These are phyloP conservation scores for Sporothrix sp. DNA, from an alignment of 2,329 filamentous ascomycete species.

Conservation along the genomic window DNA sequence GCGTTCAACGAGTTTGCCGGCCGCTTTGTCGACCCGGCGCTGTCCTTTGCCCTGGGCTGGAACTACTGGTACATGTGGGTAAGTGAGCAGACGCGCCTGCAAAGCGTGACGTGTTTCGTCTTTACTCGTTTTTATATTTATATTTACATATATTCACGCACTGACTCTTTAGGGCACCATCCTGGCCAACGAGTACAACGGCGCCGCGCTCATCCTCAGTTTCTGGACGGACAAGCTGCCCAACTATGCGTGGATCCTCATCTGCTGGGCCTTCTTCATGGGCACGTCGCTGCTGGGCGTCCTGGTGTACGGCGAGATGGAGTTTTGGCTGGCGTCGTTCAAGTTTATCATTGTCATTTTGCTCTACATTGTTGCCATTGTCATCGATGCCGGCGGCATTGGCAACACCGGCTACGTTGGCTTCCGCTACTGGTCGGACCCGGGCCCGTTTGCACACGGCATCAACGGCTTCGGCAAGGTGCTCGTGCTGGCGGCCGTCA, in stretches of 20 bases:
- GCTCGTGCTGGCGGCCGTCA: constrained; percentile 28
- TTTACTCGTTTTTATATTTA: too few relatives aligned
- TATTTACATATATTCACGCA: too few relatives aligned
- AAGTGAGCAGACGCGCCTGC: too few relatives aligned
- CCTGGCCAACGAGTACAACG: constrained; percentile 18
- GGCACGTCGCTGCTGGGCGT: constrained; percentile 26
- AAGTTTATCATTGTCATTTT: constrained; percentile 28
- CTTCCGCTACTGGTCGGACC: constrained; percentile 33
- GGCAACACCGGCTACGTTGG: constrained; percentile 22
- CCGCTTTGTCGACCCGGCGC: constrained; percentile 35
- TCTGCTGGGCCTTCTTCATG: constrained; percentile 27
- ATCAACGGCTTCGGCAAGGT: constrained; percentile 32
- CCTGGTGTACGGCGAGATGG: constrained; percentile 33
- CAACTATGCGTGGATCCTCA: constrained; percentile 36
- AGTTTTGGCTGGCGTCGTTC: constrained; percentile 36
- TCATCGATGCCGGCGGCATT: constrained; percentile 32
- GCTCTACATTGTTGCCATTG: constrained; percentile 39
- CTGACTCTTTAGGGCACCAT: constrained; percentile 5
- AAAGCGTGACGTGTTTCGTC: too few relatives aligned
- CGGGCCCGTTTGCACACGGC: constrained; percentile 45
- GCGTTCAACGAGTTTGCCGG: constrained; percentile 38
- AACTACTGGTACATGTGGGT: constrained; percentile 38
- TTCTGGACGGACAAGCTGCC: constrained; percentile 38
- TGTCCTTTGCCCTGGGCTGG: constrained; percentile 39
- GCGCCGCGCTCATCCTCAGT: constrained; percentile 27